phyloP scores from a whole-genome alignment of 441 rosid species.

The Croton laevigatus region DNA sequence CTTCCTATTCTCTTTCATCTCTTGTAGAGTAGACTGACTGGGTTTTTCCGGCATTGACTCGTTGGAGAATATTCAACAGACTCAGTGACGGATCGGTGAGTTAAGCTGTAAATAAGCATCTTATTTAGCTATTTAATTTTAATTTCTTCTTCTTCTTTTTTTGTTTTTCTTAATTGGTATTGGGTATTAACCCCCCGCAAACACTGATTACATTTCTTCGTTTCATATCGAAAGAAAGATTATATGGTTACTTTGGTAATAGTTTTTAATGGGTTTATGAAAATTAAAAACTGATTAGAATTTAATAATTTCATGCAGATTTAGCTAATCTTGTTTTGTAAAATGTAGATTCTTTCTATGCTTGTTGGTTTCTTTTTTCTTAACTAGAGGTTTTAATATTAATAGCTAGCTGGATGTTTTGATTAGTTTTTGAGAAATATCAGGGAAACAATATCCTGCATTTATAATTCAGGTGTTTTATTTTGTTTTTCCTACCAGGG shows the following conservation, averaged over 20 bases:
- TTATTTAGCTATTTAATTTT: conserved; percentile 15
- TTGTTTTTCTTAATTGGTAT: not conserved
- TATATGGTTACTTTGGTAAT: conserved; percentile 21
- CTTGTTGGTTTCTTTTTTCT: conserved; percentile 19
- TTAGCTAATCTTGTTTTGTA: conserved; percentile 25
- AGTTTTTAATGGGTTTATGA: conserved; percentile 18
- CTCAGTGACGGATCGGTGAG: conserved; percentile 50
- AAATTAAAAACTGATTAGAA: conserved; percentile 27
- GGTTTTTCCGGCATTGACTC: conserved; percentile 57
- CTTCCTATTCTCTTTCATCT: conserved; percentile 11
- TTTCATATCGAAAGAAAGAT: conserved; percentile 24
- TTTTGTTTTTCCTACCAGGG: conserved; percentile 4
- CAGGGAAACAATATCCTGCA: conserved; percentile 27
- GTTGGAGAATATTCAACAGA: conserved; percentile 29
- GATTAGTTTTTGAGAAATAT: conserved; percentile 27
- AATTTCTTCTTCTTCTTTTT: conserved; percentile 23
- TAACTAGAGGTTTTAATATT: conserved; percentile 3
- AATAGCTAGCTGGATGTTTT: conserved; percentile 24
- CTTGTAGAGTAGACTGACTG: conserved; percentile 30
- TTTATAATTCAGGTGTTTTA: conserved; percentile 31
- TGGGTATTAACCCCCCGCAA: not conserved
- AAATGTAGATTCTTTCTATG: conserved; percentile 2
- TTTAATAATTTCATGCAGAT: conserved; percentile 29
- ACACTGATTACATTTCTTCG: conserved; percentile 20
- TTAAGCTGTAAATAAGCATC: conserved; percentile 17